Base-by-base conservation (phyloP, 2,329 filamentous ascomycete species). In the Blastomyces silverae region DNA sequence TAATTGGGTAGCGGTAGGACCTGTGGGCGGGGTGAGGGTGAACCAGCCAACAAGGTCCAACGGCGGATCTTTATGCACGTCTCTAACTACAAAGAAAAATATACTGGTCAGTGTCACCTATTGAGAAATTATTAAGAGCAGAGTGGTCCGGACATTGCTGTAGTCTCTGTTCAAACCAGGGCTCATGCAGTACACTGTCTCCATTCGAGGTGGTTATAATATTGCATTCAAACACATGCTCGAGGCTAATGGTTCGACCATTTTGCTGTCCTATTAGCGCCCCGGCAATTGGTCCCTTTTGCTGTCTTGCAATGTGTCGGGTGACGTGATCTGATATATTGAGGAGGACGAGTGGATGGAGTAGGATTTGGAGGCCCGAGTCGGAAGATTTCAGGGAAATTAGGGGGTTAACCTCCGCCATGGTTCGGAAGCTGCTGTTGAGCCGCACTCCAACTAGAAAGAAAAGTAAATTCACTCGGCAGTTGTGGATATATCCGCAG, bases 311-410 rank as follows among this genome's bases (percentile, higher is more conserved):
- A 0, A 88, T 90, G 77, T 96, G 92, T 66, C 94, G 87, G 65
- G 93, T 96, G 76, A 97, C 92, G 76, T 96, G 95, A 78, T 99
- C 94, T 70, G 93, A 96, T 72, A 99, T 94, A 69, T 90, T 95
- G 78, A 99, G 90, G 69, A 97, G 89, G 62, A 96, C 92, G 60
- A 99, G 87, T 34, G 94, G 94, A 73, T 99, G 94, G 22, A 99
- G 86, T 71, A 92, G 87, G 64, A 92, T 86, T 69, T 91, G 88
- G 56, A 95, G 85, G 61, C 87, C 86, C 25, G 88, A 88, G 76
- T 94, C 90, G 53, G 85, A 86, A 5, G 86, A 83, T 77, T 87
- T 89, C 65, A 81, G 82, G 6, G 88, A 90, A 58, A 91, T 75
- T 67, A 90, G 82, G 63, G 86, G 80, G 70, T 87, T 87, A 13